Conservation (phyloP, 1,284 basidiomycete genomes). For the Takashimella koratensis region DNA sequence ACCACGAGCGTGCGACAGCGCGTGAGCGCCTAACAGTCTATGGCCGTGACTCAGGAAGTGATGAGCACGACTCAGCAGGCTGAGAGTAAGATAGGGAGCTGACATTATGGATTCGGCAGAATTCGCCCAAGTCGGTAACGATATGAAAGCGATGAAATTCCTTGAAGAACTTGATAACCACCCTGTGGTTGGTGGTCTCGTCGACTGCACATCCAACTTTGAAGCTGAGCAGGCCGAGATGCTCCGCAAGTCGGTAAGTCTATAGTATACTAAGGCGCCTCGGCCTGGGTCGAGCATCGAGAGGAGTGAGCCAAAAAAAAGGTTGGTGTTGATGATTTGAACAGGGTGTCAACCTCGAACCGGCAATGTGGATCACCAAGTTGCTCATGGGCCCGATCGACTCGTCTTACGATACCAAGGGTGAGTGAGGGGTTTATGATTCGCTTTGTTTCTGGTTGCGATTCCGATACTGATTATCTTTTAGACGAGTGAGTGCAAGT, state of each 20-base stretch:
- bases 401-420: slow-evolving; percentile 43
- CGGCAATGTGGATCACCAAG: slow-evolving; percentile 43
- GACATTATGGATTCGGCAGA: slow-evolving; percentile 20
- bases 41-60: too few relatives aligned
- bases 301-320: too few relatives aligned
- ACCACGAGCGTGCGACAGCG: too few relatives aligned
- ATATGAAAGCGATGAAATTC: slow-evolving; percentile 49
- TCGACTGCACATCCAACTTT: slow-evolving; percentile 50
- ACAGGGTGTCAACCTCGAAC: slow-evolving; percentile 34
- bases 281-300: too few relatives aligned
- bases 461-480: neutral
- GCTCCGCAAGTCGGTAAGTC: slow-evolving; percentile 30
- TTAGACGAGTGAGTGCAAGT: neutral
- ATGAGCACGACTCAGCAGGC: too few relatives aligned
- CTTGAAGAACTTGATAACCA: slow-evolving; percentile 51
- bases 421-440: slow-evolving; percentile 15
- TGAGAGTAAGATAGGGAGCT: neutral
- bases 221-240: slow-evolving; percentile 50
- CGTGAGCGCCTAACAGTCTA: too few relatives aligned
- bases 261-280: too few relatives aligned
- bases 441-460: neutral
- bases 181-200: slow-evolving; percentile 46
- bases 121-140: slow-evolving; percentile 52
- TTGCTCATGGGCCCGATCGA: slow-evolving; percentile 38
- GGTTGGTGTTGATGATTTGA: too few relatives aligned